Evolutionary conservation across 2,329 filamentous ascomycete species (phyloP).

Genomic region (Paecilomyces niveus): DNA sequence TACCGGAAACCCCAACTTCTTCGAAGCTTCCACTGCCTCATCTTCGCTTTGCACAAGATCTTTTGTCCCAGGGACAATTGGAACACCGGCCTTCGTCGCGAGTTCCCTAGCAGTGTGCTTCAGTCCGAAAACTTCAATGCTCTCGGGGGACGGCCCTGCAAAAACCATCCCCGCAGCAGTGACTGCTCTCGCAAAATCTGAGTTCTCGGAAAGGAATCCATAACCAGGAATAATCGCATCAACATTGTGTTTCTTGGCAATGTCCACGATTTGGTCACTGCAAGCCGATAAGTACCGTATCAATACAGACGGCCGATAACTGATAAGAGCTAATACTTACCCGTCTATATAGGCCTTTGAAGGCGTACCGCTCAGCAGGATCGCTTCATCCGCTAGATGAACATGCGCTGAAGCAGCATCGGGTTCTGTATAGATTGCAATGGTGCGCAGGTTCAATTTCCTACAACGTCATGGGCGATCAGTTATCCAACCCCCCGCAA

Average conservation of each 20-base stretch:
- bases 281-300: neutral
- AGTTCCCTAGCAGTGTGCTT: slow-evolving; percentile 53
- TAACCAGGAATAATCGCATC: slow-evolving; percentile 62
- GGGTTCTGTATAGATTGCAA: slow-evolving; percentile 52
- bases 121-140: slow-evolving; percentile 51
- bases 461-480: slow-evolving; percentile 8
- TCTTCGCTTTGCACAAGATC: slow-evolving; percentile 42
- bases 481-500: neutral
- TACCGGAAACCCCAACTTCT: neutral
- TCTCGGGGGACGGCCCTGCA: slow-evolving; percentile 50
- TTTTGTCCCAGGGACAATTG: slow-evolving; percentile 48
- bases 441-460: slow-evolving; percentile 43
- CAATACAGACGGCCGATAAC: neutral
- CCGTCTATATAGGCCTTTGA: slow-evolving; percentile 44
- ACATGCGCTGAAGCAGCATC: slow-evolving; percentile 52
- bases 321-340: neutral
- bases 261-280: slow-evolving; percentile 36
- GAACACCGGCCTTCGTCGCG: slow-evolving; percentile 46
- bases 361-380: slow-evolving; percentile 43
- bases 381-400: slow-evolving; percentile 45
- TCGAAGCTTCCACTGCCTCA: slow-evolving; percentile 39
- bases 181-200: slow-evolving; percentile 51
- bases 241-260: slow-evolving; percentile 43
- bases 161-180: slow-evolving; percentile 50
- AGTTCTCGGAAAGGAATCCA: slow-evolving; percentile 59